Conservation (phyloP, 106 monocot genomes). For the Apostasia ramifera region DNA sequence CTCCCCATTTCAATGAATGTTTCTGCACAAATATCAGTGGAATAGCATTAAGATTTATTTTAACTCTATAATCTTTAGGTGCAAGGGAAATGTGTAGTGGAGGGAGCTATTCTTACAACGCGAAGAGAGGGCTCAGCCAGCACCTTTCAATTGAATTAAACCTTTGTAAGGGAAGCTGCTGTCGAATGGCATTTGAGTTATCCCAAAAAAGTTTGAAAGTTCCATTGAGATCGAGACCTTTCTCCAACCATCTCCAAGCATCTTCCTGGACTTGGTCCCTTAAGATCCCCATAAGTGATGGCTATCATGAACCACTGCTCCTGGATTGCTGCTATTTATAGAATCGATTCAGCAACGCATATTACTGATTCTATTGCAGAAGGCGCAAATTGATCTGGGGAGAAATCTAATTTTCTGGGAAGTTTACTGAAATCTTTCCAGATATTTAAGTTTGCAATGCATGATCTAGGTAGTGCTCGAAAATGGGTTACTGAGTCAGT, state of each 20-base stretch:
- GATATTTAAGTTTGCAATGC: conserved; percentile 15
- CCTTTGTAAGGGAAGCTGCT: conserved; percentile 13
- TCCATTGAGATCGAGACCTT: conserved; percentile 15
- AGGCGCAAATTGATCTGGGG: neutral
- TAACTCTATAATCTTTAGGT: neutral
- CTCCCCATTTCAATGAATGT: neutral
- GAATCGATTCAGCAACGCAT: neutral
- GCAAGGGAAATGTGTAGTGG: neutral
- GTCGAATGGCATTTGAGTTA: conserved; percentile 57
- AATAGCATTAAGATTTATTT: neutral
- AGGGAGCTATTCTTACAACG: conserved; percentile 11
- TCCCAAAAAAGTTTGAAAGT: conserved; percentile 13
- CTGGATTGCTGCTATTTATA: neutral
- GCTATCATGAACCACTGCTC: conserved; percentile 51
- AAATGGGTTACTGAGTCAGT: conserved; percentile 16
- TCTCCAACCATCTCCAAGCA: conserved; percentile 12
- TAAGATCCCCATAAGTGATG: conserved; percentile 65
- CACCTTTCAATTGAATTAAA: conserved; percentile 13
- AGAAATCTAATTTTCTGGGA: neutral
- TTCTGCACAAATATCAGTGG: neutral
- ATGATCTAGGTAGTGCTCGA: conserved; percentile 11
- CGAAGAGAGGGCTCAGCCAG: conserved; percentile 3
- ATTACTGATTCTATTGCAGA: neutral
- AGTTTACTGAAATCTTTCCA: neutral
- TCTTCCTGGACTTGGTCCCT: conserved; percentile 59